Evolutionary conservation across 257 asterid species (phyloP).

Genomic region (Lantana camara): DNA sequence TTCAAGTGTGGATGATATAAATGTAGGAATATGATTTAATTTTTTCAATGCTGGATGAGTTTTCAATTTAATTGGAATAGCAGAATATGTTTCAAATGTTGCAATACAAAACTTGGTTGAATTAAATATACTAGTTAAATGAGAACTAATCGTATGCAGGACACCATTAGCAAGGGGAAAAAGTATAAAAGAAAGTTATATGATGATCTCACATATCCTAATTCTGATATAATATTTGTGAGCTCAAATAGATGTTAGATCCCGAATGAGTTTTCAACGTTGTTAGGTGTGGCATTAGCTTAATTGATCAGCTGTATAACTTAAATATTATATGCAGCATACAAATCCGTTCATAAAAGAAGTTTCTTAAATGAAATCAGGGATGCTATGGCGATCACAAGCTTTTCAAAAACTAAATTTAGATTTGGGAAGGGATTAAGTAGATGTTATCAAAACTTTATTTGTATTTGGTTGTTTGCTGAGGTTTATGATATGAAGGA

Average conservation of each 20-base stretch:
- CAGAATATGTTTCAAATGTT: not conserved
- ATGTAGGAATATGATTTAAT: not conserved
- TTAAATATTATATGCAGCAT: not conserved
- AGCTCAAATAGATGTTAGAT: conserved; percentile 12
- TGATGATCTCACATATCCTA: not conserved
- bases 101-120: no score
- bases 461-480: no score
- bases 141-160: no score
- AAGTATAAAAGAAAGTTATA: not conserved
- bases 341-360: not conserved
- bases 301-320: not conserved
- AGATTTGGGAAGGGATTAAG: not conserved
- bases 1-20: no score
- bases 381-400: not conserved
- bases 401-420: not conserved
- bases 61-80: not conserved
- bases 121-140: no score
- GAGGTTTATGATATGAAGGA: no score
- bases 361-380: not conserved
- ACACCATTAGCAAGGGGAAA: no score
- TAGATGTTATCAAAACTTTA: not conserved
- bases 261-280: not conserved
- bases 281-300: not conserved
- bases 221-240: no score
- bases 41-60: no score